A percentile compares a stretch with the other conserved stretches of the same genome.
These are phyloP conservation scores for Scenedesmus sp. DNA, from an alignment of 163 green algal genomes.

Conservation along the genomic window DNA sequence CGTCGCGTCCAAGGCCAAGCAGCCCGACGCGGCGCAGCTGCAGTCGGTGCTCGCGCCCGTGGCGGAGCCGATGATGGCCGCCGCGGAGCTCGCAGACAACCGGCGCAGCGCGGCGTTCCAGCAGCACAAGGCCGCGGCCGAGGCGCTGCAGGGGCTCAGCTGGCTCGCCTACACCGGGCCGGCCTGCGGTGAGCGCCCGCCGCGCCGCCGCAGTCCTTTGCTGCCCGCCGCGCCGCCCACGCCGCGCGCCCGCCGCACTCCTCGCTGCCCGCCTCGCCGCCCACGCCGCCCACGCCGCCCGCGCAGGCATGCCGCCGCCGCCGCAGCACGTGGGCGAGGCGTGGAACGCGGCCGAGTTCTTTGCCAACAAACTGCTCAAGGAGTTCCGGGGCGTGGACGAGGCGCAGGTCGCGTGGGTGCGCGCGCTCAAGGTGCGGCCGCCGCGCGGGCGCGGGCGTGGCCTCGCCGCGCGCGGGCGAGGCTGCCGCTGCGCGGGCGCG, in stretches of 20 bases:
- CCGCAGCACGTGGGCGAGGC: conserved; percentile 81
- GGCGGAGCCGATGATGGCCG: conserved; percentile 70
- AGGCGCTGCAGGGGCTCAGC: conserved; percentile 75
- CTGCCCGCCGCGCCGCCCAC: too few relatives aligned
- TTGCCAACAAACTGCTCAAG: conserved; percentile 91
- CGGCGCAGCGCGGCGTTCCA: conserved; percentile 67
- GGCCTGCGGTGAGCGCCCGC: conserved; percentile 74
- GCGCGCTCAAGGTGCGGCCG: conserved; percentile 67
- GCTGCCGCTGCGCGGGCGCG: background rate
- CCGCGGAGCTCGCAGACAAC: conserved; percentile 60
- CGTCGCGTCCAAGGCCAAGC: conserved; percentile 41
- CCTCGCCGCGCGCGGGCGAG: background rate
- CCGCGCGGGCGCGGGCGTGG: background rate
- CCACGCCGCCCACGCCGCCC: background rate
- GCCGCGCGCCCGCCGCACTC: background rate
- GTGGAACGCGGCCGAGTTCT: conserved; percentile 91
- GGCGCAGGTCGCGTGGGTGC: conserved; percentile 82
- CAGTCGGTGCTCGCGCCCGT: conserved; percentile 78
- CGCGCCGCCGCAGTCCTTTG: background rate
- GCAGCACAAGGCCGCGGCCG: conserved; percentile 79
- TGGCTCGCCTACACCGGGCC: conserved; percentile 89
- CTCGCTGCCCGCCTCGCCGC: too few relatives aligned
- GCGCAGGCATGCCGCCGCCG: conserved; percentile 79
- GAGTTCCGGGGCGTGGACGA: conserved; percentile 63
- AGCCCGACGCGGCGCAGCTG: conserved; percentile 66